phyloP scores from a whole-genome alignment of 164 flowering plant genomes.

The Macadamia integrifolia region DNA sequence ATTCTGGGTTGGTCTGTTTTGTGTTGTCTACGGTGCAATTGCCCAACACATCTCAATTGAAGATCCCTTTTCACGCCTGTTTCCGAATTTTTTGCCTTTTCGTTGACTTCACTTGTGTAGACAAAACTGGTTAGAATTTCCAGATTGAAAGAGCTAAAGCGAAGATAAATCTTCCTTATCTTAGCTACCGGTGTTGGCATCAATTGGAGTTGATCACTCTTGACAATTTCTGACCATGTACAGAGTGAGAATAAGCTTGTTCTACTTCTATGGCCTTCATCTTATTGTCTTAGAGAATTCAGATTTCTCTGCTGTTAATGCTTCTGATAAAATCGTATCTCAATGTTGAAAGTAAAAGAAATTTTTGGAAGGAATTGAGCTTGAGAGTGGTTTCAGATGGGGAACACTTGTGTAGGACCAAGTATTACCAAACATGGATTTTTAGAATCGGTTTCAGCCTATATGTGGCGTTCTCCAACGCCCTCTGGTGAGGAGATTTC shows the following conservation, averaged over 20 bases:
- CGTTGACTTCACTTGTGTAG: background rate
- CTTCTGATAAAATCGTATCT: background rate
- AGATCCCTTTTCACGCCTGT: background rate
- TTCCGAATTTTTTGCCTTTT: background rate
- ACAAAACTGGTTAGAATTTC: background rate
- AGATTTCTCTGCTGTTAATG: background rate
- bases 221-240: background rate
- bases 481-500: slow-evolving; percentile 11
- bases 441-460: slow-evolving; percentile 31
- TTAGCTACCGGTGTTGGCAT: background rate
- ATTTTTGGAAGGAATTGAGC: background rate
- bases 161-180: background rate
- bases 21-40: background rate
- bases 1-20: too few relatives aligned
- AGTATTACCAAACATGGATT: slow-evolving; percentile 31
- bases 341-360: background rate
- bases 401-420: slow-evolving; percentile 46
- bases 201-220: background rate
- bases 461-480: slow-evolving; percentile 30
- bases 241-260: background rate
- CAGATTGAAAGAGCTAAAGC: background rate
- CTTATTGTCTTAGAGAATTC: background rate
- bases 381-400: slow-evolving; percentile 39
- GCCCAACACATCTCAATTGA: background rate
- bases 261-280: background rate